Base-by-base conservation (phyloP, 257 asterid species). In the Lantana camara region DNA sequence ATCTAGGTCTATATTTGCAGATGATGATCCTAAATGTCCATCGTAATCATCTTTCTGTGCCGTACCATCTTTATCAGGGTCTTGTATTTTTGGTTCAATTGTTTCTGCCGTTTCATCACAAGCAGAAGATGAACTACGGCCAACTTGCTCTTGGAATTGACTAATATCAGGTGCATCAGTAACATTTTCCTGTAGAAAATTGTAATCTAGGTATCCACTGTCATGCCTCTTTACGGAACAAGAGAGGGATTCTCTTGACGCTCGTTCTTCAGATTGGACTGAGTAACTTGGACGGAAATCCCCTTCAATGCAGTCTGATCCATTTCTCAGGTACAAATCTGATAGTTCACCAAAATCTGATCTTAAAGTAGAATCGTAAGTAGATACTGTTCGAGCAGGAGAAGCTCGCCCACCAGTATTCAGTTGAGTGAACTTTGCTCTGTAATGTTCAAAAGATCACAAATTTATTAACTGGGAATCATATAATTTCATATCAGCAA, bases 61-160 rank as follows among this genome's bases (percentile, higher is more conserved):
- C 60, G 41, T 35, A 68, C 68, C 83, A 58, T 30, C 40, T 9
- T 9, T 35, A 35, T 35, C 11, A 35, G 40, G 74, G 44, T 65
- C 71, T 72, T 71, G 81, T 69, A 16, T 62, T 8, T 59, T 45
- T 55, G 73, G 71, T 56, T 74, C 81, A 41, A 73, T 48, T 20
- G 69, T 55, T 68, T 83, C 88, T 63, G 68, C 66, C 77, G 76
- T 82, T 73, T 71, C 86, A 65, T 88, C 80, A 80, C 87, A 80
- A 5, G 81, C 71, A 73, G 72, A 77, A 22, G 90, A 80, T 49
- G 91, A 78, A 67, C 73, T 69, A 73, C 74, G 72, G 50, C 68
- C 74, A 72, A 73, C 79, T 63, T 72, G 88, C 75, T 82, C 92
- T 48, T 68, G 85, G 12, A 80, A 79, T 57, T 67, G 63, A 70